Percentiles rank a stretch among this genome's conserved stretches.
phyloP scores from a whole-genome alignment of 176 grass and related monocot genomes.

The Alopecurus myosuroides region DNA sequence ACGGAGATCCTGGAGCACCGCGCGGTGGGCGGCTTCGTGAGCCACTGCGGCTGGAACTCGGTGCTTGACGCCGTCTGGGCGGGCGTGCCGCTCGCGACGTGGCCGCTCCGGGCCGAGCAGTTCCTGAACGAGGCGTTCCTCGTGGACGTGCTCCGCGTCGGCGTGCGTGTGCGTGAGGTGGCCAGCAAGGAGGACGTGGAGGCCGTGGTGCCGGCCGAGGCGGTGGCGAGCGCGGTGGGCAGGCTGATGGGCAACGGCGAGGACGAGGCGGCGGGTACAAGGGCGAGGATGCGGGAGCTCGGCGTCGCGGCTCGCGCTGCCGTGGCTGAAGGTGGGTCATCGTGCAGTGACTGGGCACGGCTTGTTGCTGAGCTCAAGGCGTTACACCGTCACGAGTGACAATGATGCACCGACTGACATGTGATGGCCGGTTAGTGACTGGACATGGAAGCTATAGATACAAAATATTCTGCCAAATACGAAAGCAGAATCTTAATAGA shows the following conservation, averaged over 20 bases:
- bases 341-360: conserved; percentile 6
- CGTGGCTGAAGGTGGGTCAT: conserved; percentile 38
- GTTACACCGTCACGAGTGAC: not conserved
- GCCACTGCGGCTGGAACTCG: conserved; percentile 56
- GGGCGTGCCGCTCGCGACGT: conserved; percentile 37
- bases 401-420: not conserved
- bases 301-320: conserved; percentile 13
- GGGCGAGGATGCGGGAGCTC: not conserved
- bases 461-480: no score
- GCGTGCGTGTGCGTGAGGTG: conserved; percentile 28
- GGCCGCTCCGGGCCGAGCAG: conserved; percentile 53
- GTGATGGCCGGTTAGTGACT: not conserved
- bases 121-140: conserved; percentile 56
- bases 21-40: conserved; percentile 49
- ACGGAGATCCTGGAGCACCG: conserved; percentile 30
- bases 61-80: conserved; percentile 18
- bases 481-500: no score
- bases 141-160: conserved; percentile 35
- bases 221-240: conserved; percentile 10
- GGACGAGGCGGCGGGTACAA: not conserved
- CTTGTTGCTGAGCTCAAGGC: conserved; percentile 29
- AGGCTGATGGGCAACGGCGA: conserved; percentile 18
- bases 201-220: conserved; percentile 19
- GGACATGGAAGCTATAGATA: no score
- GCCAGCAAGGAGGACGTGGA: not conserved